Percentiles rank a stretch among this genome's conserved stretches.
Conservation (phyloP, 2,329 filamentous ascomycete species). For the Xylariales sp. region DNA sequence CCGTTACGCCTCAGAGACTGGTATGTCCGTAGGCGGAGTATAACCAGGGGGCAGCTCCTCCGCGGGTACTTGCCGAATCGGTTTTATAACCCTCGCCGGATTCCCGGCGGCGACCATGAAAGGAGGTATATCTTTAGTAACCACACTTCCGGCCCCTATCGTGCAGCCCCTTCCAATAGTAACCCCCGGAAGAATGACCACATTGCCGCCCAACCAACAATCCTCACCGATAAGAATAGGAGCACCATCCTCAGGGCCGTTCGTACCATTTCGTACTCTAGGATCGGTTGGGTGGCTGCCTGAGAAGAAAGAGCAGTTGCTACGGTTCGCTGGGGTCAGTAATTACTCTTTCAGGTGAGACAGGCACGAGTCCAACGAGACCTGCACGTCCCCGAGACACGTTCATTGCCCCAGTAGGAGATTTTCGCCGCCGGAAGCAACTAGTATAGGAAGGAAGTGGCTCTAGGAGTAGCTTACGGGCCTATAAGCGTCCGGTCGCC, state of each 20-base stretch:
- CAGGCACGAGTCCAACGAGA: no score
- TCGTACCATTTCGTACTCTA: slow-evolving; percentile 75
- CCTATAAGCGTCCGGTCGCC: slow-evolving; percentile 82
- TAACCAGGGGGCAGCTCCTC: slow-evolving; percentile 43
- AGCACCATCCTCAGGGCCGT: slow-evolving; percentile 79
- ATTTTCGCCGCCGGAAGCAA: no score
- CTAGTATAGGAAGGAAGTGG: no score
- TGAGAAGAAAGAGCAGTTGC: slow-evolving; percentile 78
- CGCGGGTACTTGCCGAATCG: slow-evolving; percentile 37
- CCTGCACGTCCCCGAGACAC: no score
- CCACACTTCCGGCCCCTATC: slow-evolving; percentile 84
- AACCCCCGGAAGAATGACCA: slow-evolving; percentile 78
- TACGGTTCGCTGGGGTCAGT: no score
- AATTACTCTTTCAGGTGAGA: no score
- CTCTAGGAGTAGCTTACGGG: slow-evolving; percentile 54
- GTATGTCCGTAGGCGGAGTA: slow-evolving; percentile 39
- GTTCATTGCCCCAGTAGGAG: no score
- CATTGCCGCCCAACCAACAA: slow-evolving; percentile 82
- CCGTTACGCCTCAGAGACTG: slow-evolving; percentile 31
- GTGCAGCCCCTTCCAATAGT: slow-evolving; percentile 80
- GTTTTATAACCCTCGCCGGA: slow-evolving; percentile 68
- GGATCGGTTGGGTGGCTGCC: slow-evolving; percentile 84
- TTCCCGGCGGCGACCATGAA: slow-evolving; percentile 74
- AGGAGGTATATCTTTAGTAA: slow-evolving; percentile 79
- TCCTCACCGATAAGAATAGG: slow-evolving; percentile 83